Conservation (phyloP, 129 eudicot genomes). For the Mikania micrantha region DNA sequence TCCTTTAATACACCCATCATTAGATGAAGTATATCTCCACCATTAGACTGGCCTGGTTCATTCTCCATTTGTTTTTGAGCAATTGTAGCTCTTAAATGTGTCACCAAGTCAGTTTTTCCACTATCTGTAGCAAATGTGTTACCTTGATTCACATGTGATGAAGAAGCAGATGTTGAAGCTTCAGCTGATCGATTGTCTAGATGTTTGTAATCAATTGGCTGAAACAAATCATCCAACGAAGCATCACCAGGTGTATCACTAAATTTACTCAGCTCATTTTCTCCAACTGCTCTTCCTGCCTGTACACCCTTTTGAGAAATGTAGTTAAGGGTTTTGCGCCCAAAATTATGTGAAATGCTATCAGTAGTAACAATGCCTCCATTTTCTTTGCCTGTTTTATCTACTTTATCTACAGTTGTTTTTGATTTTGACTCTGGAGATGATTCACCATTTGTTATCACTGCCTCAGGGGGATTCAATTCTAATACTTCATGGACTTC, state of each 20-base stretch:
- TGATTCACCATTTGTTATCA: slow-evolving; percentile 39
- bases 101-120: slow-evolving; percentile 72
- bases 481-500: slow-evolving; percentile 28
- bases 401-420: slow-evolving; percentile 20
- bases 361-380: slow-evolving; percentile 39
- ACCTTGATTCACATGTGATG: slow-evolving; percentile 46
- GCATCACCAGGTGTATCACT: slow-evolving; percentile 98
- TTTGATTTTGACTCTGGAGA: slow-evolving; percentile 39
- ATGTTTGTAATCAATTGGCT: slow-evolving; percentile 49
- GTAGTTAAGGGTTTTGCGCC: slow-evolving; percentile 40
- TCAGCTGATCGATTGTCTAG: slow-evolving; percentile 47
- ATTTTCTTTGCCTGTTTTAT: slow-evolving; percentile 40
- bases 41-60: slow-evolving; percentile 59
- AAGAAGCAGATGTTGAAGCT: slow-evolving; percentile 76
- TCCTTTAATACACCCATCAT: slow-evolving; percentile 89
- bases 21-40: slow-evolving; percentile 73
- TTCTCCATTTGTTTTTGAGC: slow-evolving; percentile 87
- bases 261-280: slow-evolving; percentile 76
- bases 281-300: slow-evolving; percentile 35
- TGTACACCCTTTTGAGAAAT: slow-evolving; percentile 54
- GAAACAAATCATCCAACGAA: slow-evolving; percentile 85
- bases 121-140: slow-evolving; percentile 31
- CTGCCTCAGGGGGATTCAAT: slow-evolving; percentile 31
- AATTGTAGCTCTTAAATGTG: slow-evolving; percentile 79
- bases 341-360: slow-evolving; percentile 31